These are phyloP conservation scores for Penicillium cinerascens DNA, from an alignment of 495 filamentous ascomycete species.

Conservation along the genomic window DNA sequence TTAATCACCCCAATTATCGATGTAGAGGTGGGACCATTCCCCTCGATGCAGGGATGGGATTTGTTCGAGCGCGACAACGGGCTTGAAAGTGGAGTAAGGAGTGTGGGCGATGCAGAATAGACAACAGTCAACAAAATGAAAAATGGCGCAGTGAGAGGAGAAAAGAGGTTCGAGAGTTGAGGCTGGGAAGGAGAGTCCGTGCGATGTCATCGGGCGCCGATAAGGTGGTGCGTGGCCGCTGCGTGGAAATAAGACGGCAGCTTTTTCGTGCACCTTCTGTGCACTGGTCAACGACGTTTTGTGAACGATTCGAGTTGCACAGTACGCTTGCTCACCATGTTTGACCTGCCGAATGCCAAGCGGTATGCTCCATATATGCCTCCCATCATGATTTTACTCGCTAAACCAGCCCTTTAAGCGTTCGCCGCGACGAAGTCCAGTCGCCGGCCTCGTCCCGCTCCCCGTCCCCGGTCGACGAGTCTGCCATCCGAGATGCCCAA, in stretches of 20 bases:
- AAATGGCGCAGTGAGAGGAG: constrained; percentile 10
- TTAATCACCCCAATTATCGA: constrained; percentile 22
- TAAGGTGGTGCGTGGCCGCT: constrained; percentile 27
- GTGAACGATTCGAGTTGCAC: not conserved
- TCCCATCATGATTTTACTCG: not conserved
- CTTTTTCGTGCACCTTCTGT: not conserved
- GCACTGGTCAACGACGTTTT: not conserved
- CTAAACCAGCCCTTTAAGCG: constrained; percentile 24
- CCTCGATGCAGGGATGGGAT: constrained; percentile 1
- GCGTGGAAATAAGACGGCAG: constrained; percentile 11
- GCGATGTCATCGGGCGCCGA: constrained; percentile 23
- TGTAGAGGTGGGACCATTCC: constrained; percentile 13
- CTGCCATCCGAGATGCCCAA: constrained; percentile 31
- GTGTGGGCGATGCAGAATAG: constrained; percentile 13
- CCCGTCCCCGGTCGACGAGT: constrained; percentile 32
- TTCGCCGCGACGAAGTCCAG: constrained; percentile 43
- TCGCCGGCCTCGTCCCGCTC: constrained; percentile 32
- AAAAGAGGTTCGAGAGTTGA: constrained; percentile 1
- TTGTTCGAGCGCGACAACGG: not conserved
- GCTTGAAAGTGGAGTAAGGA: constrained; percentile 11
- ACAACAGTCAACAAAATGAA: constrained; percentile 3
- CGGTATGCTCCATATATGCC: constrained; percentile 23
- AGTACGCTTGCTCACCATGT: constrained; percentile 26
- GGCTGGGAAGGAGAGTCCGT: constrained; percentile 20
- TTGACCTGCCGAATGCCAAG: constrained; percentile 41